Base-by-base conservation (phyloP, 2,329 filamentous ascomycete genomes). In the Aspergillus puulaauensis region DNA sequence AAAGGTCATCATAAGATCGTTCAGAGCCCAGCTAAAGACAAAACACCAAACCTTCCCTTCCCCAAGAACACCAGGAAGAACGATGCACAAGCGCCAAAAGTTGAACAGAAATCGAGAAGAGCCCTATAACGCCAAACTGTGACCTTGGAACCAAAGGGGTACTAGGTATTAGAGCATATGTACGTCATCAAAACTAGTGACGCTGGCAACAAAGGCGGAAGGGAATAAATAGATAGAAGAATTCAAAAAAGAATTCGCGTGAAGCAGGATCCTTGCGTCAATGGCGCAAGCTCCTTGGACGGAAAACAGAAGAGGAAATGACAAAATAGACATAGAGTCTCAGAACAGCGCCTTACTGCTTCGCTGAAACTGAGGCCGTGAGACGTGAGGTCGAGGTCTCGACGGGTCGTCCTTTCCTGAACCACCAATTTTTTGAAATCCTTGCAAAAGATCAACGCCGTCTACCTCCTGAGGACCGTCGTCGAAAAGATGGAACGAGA, bases 401-500 rank as follows among this genome's bases (percentile, higher is more conserved):
- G 67, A 56, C 3, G 64, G 47, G 21, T 72, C 72, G 8, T 77
- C 73, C 57, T 72, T 75, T 48, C 49, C 68, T 46, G 68, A 52
- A 19, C 75, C 73, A 50, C 76, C 77, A 61, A 80, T 80, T 60
- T 79, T 80, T 56, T 78, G 73, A 63, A 80, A 80, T 4, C 78
- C 78, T 64, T 79, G 76, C 43, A 79, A 59, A 33, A 80, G 72
- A 64, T 80, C 77, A 41, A 80, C 70, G 21, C 75, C 75, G 57
- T 79, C 76, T 15, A 77, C 74, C 31, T 79, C 77, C 33, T 71
- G 71, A 14, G 71, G 68, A 45, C 70, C 68, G 52, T 79, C 77
- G 35, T 80, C 77, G 46, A 79, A 79, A 27, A 79, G 73, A 47
- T 76, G 75, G 62, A 79, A 80, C n/a, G 77, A 76, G 61, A 80